These are phyloP conservation scores for Bocquillonia castaneifolia DNA, from an alignment of 441 rosid species.

Conservation along the genomic window DNA sequence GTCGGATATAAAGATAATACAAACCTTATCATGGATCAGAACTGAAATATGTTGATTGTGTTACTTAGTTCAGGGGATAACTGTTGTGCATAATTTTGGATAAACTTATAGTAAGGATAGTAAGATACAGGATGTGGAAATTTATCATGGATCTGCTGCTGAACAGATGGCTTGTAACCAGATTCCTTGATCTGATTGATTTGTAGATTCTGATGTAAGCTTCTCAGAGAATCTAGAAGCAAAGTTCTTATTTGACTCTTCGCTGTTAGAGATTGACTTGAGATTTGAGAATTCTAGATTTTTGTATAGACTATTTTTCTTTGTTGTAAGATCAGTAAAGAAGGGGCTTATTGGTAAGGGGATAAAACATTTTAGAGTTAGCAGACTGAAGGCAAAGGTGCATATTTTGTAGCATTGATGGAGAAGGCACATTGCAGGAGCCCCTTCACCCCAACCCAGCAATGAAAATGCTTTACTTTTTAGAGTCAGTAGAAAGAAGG, in stretches of 20 bases:
- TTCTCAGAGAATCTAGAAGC: neutral
- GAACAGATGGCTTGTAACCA: neutral
- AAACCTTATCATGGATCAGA: neutral
- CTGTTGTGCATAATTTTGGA: neutral
- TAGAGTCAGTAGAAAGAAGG: neutral
- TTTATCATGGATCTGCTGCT: neutral
- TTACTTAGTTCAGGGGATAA: neutral
- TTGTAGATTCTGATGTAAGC: neutral
- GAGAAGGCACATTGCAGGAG: neutral
- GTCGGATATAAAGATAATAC: neutral
- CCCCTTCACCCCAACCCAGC: too few relatives aligned
- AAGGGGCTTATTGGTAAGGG: neutral
- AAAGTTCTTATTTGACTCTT: neutral
- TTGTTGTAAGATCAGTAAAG: neutral
- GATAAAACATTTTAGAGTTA: neutral
- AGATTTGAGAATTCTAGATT: neutral
- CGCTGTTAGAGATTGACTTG: neutral
- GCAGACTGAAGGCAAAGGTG: neutral
- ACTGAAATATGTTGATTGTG: neutral
- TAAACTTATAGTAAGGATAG: neutral
- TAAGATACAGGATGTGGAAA: neutral
- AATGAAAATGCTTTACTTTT: too few relatives aligned
- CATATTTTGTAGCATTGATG: neutral
- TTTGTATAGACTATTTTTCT: neutral
- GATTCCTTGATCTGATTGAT: neutral